Base-by-base conservation (phyloP, 495 filamentous ascomycete species). In the Rostrohypoxylon terebratum region DNA sequence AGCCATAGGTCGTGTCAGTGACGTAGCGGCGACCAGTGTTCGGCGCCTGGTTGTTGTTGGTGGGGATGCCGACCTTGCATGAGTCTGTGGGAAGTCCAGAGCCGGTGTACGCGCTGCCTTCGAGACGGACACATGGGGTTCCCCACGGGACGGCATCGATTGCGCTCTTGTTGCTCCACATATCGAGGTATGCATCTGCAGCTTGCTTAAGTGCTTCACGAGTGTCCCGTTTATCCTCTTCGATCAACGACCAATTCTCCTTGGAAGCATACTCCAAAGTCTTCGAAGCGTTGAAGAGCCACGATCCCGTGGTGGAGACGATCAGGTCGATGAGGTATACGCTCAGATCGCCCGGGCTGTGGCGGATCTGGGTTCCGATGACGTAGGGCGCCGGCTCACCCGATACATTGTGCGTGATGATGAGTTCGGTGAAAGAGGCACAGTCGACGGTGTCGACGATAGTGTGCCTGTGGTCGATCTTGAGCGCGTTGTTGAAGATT, bases 301-400 rank as follows among this genome's bases (percentile, higher is more conserved):
- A 83, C 21, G 79, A 78, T 25, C 75, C 75, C 0, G 79, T 81
- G 3, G 80, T 81, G 1, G 81, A 79, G 5, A 77, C 80, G 63
- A 82, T 65, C 20, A 75, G 69, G 72, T 84, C 82, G 47, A 84
- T 77, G 20, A 81, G 68, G 16, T 71, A 76, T 18, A 75, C 62
- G 45, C 69, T 77, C 38, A 71, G 71, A 20, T 74, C 75, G 4
- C 59, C 63, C 0, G 64, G 63, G 59, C 75, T 67, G 69, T 80
- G 80, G 10, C 73, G 78, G 63, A 84, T 79, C 65, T 83, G 81
- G 2, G 80, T 80, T n/a, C 82, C 81, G 44, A 83, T 81, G 1
- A 84, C 81, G 42, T 80, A 80, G 2, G 81, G 80, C 11, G 75
- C 73, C 10, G 75, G 57, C 34, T 65, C 33, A n/a, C 66, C 75